phyloP scores from a whole-genome alignment of 345 rosid species.

The Litchi chinensis region DNA sequence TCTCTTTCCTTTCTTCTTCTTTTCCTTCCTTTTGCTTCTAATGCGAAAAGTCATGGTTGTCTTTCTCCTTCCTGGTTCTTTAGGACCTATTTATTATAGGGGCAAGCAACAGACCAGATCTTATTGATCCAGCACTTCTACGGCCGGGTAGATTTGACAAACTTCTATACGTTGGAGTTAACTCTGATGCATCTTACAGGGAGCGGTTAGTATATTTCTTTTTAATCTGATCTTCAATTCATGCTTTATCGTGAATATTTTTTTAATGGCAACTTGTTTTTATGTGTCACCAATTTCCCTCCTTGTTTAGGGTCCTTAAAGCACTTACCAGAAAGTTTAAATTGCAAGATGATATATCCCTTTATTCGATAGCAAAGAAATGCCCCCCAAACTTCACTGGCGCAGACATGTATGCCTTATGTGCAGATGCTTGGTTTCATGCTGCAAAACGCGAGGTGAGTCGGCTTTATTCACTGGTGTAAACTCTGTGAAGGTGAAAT shows the following conservation, averaged over 20 bases:
- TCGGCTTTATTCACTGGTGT: not conserved
- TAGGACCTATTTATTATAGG: constrained; percentile 94
- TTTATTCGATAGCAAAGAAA: constrained; percentile 72
- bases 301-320: constrained; percentile 67
- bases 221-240: not conserved
- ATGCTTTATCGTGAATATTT: not conserved
- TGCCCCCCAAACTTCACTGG: constrained; percentile 96
- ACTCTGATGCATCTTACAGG: constrained; percentile 81
- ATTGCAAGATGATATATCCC: constrained; percentile 78
- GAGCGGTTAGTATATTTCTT: constrained; percentile 59
- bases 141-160: constrained; percentile 98
- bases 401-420: constrained; percentile 96
- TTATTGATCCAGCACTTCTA: constrained; percentile 94
- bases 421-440: constrained; percentile 99
- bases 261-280: constrained; percentile 2
- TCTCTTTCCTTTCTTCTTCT: not conserved
- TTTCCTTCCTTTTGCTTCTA: constrained; percentile 11
- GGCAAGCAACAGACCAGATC: constrained; percentile 98
- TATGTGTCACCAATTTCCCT: constrained; percentile 18
- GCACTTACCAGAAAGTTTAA: constrained; percentile 97
- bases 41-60: constrained; percentile 1
- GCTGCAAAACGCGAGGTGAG: constrained; percentile 92
- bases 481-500: not conserved
- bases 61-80: constrained; percentile 18
- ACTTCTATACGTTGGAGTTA: constrained; percentile 91